Base-by-base conservation (phyloP, 805 yeast genomes). In the Wickerhamomyces kurtzmanii region DNA sequence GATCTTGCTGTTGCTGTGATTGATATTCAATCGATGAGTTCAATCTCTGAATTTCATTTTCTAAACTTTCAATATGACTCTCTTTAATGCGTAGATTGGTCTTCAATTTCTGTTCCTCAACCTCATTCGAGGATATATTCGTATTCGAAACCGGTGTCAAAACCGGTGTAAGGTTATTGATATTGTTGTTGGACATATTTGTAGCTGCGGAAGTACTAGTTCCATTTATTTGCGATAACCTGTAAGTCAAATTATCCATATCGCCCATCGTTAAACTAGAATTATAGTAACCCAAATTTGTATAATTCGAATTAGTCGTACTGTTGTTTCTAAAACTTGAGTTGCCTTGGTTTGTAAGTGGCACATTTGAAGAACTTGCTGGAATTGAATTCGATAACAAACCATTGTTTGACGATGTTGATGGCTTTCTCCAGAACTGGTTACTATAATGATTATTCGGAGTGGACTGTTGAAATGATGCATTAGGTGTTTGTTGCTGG, bases 61-160 rank as follows among this genome's bases (percentile, higher is more conserved):
- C 69, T 19, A 70, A 42, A 3, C 62, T 54, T 23, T 60, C 59
- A 21, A 69, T 63, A 22, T 66, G 64, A 1, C 63, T 53, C 25
- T 76, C 73, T 44, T 75, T 78, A 28, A 75, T 52, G 31, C 63
- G 63, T 28, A 78, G 42, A 36, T 73, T 72, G 26, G 69, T 49
- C 38, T 62, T 65, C 31, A 69, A 47, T 29, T 56, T 51, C 25
- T 67, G 71, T 9, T 36, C 19, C 3, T 49, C 54, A 11, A 37
- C 44, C 2, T 27, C 31, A 13, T 26, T 24, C 12, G 9, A 11
- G 13, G 6, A 11, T 8, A 5, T 19, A 4, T 6, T 5, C 12
- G n/a, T 20, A 12, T 10, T n/a, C n/a, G n/a, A n/a, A n/a, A n/a
- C n/a, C n/a, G n/a, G n/a, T n/a, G n/a, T n/a, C n/a, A n/a, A n/a